Evolutionary conservation across 169 alveolate genomes (phyloP).

Genomic region (Eimeria brunetti): DNA sequence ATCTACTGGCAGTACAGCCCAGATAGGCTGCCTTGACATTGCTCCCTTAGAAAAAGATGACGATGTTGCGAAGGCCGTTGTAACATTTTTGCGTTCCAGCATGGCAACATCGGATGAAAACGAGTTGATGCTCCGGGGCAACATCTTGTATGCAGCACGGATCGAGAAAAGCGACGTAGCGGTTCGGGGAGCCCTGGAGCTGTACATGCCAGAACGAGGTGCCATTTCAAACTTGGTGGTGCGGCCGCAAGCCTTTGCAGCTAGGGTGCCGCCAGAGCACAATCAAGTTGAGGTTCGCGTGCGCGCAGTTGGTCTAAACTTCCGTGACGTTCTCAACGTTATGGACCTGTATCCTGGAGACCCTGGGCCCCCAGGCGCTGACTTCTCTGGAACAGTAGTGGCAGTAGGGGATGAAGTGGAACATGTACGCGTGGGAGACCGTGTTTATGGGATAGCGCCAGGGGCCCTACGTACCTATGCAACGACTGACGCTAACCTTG

Average conservation of each 20-base stretch:
- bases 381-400: slow-evolving; percentile 85
- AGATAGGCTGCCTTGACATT: slow-evolving; percentile 80
- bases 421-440: slow-evolving; percentile 81
- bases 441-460: slow-evolving; percentile 85
- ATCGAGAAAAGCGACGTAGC: slow-evolving; percentile 60
- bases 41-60: slow-evolving; percentile 53
- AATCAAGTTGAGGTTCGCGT: slow-evolving; percentile 80
- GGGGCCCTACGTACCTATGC: slow-evolving; percentile 47
- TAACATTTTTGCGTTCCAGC: slow-evolving; percentile 51
- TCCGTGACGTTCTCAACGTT: slow-evolving; percentile 85
- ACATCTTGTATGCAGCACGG: slow-evolving; percentile 69
- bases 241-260: slow-evolving; percentile 82
- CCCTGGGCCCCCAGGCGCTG: slow-evolving; percentile 90
- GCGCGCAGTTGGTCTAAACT: slow-evolving; percentile 84
- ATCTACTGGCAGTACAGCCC: slow-evolving; percentile 64
- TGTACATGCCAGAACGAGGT: slow-evolving; percentile 82
- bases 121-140: slow-evolving; percentile 71
- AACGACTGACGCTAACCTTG: slow-evolving; percentile 11
- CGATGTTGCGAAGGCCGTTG: slow-evolving; percentile 73
- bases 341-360: slow-evolving; percentile 89
- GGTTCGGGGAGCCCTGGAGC: slow-evolving; percentile 79
- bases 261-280: slow-evolving; percentile 76
- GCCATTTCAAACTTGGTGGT: slow-evolving; percentile 81
- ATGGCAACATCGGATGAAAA: slow-evolving; percentile 41
- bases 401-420: slow-evolving; percentile 61